Conservation (phyloP, 2,329 filamentous ascomycete genomes). For the Cadophora luteo-olivacea region DNA sequence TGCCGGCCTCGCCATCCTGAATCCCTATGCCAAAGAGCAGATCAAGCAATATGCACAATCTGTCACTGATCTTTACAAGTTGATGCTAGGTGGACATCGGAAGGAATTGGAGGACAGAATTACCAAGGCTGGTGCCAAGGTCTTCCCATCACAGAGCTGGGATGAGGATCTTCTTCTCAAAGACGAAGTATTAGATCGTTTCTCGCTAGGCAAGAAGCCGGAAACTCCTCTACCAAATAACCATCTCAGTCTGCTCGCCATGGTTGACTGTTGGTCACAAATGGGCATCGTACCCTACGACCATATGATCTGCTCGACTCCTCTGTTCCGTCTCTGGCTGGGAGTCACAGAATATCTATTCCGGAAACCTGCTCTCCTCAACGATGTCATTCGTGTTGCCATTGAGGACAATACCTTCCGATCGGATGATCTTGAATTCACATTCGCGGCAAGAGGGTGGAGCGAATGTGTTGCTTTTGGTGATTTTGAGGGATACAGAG, state of each 20-base stretch:
- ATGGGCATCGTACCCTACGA: conserved; percentile 95
- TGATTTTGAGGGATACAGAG: conserved; percentile 90
- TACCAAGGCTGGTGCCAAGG: conserved; percentile 77
- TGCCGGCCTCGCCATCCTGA: conserved; percentile 94
- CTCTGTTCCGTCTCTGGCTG: conserved; percentile 94
- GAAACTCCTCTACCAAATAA: conserved; percentile 78
- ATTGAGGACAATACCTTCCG: conserved; percentile 90
- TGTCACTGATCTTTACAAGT: conserved; percentile 93
- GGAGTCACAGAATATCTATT: conserved; percentile 98
- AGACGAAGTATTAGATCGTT: conserved; percentile 85
- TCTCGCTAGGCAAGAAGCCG: conserved; percentile 76
- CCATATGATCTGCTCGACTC: conserved; percentile 99
- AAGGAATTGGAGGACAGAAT: conserved; percentile 78
- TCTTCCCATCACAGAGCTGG: conserved; percentile 64
- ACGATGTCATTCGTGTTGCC: conserved; percentile 84
- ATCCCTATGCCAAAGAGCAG: conserved; percentile 89
- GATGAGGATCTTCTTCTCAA: conserved; percentile 71
- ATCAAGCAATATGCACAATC: conserved; percentile 93
- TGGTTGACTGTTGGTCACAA: conserved; percentile 98
- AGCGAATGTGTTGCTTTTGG: conserved; percentile 90
- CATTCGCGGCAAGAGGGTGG: conserved; percentile 95
- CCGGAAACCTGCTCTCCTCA: conserved; percentile 78
- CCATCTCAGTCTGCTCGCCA: conserved; percentile 89
- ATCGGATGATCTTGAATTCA: conserved; percentile 96
- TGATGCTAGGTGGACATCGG: conserved; percentile 88